A percentile compares a stretch with the other conserved stretches of the same genome.
Evolutionary conservation across 139 green algal species (phyloP).

Genomic region (Chlamydomonas sphaeroides): DNA sequence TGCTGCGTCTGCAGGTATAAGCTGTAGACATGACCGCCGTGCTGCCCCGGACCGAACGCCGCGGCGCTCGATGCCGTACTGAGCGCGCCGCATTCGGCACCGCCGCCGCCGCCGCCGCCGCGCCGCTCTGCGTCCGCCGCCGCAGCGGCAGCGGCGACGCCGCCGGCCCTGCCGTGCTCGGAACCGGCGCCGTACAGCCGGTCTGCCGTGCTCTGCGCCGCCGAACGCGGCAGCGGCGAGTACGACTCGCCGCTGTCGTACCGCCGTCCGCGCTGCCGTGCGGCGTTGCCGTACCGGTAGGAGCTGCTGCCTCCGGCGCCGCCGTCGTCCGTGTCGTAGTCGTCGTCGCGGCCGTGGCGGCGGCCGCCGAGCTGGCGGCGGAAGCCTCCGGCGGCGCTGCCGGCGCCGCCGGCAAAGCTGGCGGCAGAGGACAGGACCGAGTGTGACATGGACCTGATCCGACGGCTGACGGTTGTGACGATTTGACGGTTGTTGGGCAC

Average conservation of each 20-base stretch:
- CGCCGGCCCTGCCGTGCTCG: too few species aligned
- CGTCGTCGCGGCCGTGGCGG: too few species aligned
- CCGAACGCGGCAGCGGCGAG: not conserved
- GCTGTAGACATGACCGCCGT: slow-evolving; percentile 18
- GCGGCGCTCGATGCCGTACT: not conserved
- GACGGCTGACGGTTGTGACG: slow-evolving; percentile 40
- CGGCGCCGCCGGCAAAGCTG: too few species aligned
- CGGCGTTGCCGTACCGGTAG: too few species aligned
- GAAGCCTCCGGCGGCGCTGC: too few species aligned
- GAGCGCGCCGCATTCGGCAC: not conserved
- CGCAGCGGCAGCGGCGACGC: too few species aligned
- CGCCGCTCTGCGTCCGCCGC: too few species aligned
- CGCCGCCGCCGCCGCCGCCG: not conserved
- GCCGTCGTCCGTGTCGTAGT: too few species aligned
- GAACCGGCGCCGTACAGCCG: not conserved
- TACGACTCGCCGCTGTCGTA: not conserved
- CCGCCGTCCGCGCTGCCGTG: too few species aligned
- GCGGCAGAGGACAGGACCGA: not conserved
- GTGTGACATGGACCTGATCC: slow-evolving; percentile 3
- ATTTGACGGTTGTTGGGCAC: slow-evolving; percentile 71
- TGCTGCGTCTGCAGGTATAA: not conserved
- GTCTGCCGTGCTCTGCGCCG: not conserved
- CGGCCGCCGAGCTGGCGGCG: too few species aligned
- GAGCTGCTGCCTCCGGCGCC: too few species aligned
- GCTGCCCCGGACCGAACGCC: not conserved